phyloP scores from a whole-genome alignment of 441 rosid genomes.

The Erodium trifolium region DNA sequence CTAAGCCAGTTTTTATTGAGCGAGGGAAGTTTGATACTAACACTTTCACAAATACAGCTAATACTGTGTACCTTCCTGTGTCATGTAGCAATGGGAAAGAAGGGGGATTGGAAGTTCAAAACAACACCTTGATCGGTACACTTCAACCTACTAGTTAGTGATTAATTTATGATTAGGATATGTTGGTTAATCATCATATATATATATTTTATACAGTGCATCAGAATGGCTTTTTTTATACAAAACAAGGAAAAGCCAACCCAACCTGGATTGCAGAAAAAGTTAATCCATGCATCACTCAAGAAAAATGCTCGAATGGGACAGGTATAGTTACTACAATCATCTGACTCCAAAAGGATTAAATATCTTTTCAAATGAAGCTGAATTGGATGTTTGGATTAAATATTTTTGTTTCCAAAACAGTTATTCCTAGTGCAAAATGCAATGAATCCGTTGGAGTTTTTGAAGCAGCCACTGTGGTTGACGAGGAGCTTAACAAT shows the following conservation, averaged over 20 bases:
- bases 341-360: not conserved
- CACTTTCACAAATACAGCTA: conserved; percentile 22
- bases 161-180: conserved; percentile 8
- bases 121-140: conserved; percentile 32
- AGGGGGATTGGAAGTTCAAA: conserved; percentile 23
- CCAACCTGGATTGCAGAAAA: conserved; percentile 23
- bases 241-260: conserved; percentile 26
- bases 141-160: conserved; percentile 20
- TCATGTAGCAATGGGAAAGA: conserved; percentile 25
- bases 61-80: conserved; percentile 21
- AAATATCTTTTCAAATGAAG: conserved; percentile 11
- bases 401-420: conserved; percentile 23
- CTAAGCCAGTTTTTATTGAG: conserved; percentile 19
- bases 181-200: conserved; percentile 12
- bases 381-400: conserved; percentile 15
- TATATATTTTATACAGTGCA: conserved; percentile 23
- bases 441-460: conserved; percentile 24
- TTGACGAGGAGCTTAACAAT: conserved; percentile 27
- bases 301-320: conserved; percentile 26
- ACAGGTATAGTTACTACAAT: conserved; percentile 33
- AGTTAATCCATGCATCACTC: conserved; percentile 21
- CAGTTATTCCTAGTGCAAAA: conserved; percentile 27
- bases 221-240: conserved; percentile 27
- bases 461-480: conserved; percentile 26
- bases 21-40: conserved; percentile 26